phyloP scores from a whole-genome alignment of 2,329 filamentous ascomycete genomes.

The Fusarium pseudoanthophilum region DNA sequence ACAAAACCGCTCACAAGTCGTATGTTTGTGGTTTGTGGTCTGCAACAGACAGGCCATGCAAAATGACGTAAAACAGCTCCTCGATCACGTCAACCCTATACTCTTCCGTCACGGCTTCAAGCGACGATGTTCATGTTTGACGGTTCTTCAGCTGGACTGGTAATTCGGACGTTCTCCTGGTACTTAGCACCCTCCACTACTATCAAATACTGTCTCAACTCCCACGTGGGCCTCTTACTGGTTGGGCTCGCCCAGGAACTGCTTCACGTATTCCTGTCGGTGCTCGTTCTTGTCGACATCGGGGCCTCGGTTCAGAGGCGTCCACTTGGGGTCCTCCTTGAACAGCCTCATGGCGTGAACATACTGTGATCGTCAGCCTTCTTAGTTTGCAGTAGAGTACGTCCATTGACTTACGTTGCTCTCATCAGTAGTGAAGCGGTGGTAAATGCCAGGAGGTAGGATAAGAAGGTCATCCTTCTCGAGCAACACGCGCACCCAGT shows the following conservation, averaged over 20 bases:
- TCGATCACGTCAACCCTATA: slow-evolving; percentile 31
- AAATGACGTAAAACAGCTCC: slow-evolving; percentile 30
- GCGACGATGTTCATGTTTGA: slow-evolving; percentile 2
- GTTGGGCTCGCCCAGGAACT: slow-evolving; percentile 51
- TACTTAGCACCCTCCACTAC: slow-evolving; percentile 13
- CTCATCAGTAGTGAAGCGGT: slow-evolving; percentile 94
- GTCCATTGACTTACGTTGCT: slow-evolving; percentile 75
- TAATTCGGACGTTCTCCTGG: slow-evolving; percentile 17
- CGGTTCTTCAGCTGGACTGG: slow-evolving; percentile 21
- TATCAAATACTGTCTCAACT: slow-evolving; percentile 15
- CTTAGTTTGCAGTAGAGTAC: not conserved
- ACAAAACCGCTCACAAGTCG: slow-evolving; percentile 14
- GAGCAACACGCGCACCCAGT: slow-evolving; percentile 88
- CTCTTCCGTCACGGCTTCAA: slow-evolving; percentile 7
- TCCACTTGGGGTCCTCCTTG: slow-evolving; percentile 99
- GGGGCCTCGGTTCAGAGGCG: slow-evolving; percentile 81
- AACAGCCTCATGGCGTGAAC: slow-evolving; percentile 96
- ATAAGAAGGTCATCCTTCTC: slow-evolving; percentile 93
- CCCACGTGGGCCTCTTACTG: slow-evolving; percentile 42
- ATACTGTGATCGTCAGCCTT: slow-evolving; percentile 66
- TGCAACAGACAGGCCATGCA: not conserved
- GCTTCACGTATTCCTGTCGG: slow-evolving; percentile 78
- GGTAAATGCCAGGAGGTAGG: slow-evolving; percentile 93
- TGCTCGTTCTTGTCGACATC: slow-evolving; percentile 83
- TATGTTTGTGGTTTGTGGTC: slow-evolving; percentile 11